Base-by-base conservation (phyloP, 108 stramenopile species). In the Epipyxis sp. region DNA sequence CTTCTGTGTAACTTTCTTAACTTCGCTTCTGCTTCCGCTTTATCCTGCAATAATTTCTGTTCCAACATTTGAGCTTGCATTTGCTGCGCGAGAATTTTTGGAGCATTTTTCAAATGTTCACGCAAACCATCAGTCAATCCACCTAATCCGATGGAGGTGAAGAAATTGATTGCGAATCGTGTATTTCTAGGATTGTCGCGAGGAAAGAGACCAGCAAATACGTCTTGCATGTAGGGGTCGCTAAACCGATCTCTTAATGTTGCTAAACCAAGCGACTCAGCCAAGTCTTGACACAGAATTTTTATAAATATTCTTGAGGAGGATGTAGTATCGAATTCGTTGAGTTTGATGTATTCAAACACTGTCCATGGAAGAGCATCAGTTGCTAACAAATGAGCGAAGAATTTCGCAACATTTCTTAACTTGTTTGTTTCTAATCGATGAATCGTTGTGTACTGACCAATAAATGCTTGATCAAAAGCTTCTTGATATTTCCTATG, bases 131-230 rank as follows among this genome's bases (percentile, higher is more conserved):
- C 98, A 16, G 98, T 99, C 44, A 99, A 88, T 2, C 94, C 94
- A 13, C 98, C 98, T 16, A 99, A 86, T 13, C 98, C 98, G 78
- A 98, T 97, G 39, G 59, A 78, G 1, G 98, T 99, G 86, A 96
- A 99, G 87, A 97, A 99, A 78, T 97, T 97, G 88, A 99, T 97
- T 39, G 95, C 94, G 78, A 97, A 99, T 0, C 96, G 90, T 42
- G 97, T 96, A 78, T 96, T 94, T 40, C 94, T 91, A 2, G 95
- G 90, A 77, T 95, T 92, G 76, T 94, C 96, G 69, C 86, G 90
- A 0, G 98, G 96, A 77, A 99, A 97, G 92, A 99, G 90, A 27
- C 94, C 95, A 39, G 82, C 84, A 80, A 92, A 98, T 89, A 90
- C 91, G 67, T 91, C 78, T 59, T 77, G 57, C 83, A 92, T 89